Evolutionary conservation across 208 protist genomes (phyloP).

Genomic region (Trypanosomatidae sp.): DNA sequence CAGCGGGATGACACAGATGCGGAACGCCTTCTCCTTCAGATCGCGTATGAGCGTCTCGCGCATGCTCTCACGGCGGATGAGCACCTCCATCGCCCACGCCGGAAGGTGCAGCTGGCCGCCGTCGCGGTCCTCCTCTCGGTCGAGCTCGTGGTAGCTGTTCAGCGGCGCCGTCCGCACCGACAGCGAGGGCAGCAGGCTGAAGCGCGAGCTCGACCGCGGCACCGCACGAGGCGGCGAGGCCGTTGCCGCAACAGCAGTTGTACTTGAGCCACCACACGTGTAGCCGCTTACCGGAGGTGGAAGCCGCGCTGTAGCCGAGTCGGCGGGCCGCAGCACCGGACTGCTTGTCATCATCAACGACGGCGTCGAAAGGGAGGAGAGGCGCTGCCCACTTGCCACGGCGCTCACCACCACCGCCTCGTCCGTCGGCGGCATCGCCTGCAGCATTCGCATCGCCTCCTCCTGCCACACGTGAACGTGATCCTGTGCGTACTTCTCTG

Average conservation of each 20-base stretch:
- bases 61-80: slow-evolving; percentile 51
- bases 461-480: slow-evolving; percentile 21
- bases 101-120: slow-evolving; percentile 16
- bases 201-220: not conserved
- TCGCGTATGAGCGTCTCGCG: slow-evolving; percentile 53
- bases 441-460: slow-evolving; percentile 24
- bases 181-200: slow-evolving; percentile 10
- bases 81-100: slow-evolving; percentile 33
- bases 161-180: slow-evolving; percentile 3
- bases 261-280: no score
- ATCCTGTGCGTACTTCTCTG: slow-evolving; percentile 27
- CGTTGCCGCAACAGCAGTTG: not conserved
- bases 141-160: slow-evolving; percentile 13
- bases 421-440: slow-evolving; percentile 16
- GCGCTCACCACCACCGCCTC: no score
- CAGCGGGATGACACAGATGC: slow-evolving; percentile 53
- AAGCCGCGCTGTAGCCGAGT: slow-evolving; percentile 3
- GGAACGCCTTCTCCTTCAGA: slow-evolving; percentile 45
- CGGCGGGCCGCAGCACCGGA: slow-evolving; percentile 9
- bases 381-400: not conserved
- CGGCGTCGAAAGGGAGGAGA: slow-evolving; percentile 17
- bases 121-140: slow-evolving; percentile 6
- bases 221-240: not conserved
- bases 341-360: slow-evolving; percentile 14
- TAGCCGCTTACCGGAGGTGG: not conserved